Percentiles rank a stretch among this genome's conserved stretches.
Conservation (phyloP, 768 basidiomycete genomes). For the Leccinum rimulosum region DNA sequence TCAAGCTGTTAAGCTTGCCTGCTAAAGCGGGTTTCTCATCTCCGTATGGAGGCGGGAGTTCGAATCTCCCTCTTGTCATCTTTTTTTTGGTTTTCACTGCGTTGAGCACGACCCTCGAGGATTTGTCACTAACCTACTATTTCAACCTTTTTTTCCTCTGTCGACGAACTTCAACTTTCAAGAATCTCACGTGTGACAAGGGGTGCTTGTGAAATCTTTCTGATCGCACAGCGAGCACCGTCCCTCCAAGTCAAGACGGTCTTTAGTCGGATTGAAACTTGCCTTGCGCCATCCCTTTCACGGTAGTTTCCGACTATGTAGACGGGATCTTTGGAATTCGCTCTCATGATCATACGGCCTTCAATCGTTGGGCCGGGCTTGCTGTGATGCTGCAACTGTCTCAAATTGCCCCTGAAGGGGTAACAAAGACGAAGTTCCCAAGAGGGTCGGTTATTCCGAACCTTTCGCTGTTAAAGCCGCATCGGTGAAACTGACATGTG, state of each 20-base stretch:
- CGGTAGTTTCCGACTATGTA: conserved; percentile 33
- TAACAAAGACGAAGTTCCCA: conserved; percentile 30
- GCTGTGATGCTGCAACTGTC: conserved; percentile 26
- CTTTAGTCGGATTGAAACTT: neutral
- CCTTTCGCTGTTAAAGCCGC: conserved; percentile 4
- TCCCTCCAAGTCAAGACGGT: neutral
- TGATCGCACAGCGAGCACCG: neutral
- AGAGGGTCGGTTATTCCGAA: conserved; percentile 18
- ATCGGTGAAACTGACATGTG: neutral
- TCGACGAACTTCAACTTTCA: neutral
- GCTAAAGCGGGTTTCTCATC: conserved; percentile 30
- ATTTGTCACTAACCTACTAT: neutral
- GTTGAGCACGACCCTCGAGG: neutral
- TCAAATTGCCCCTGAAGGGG: conserved; percentile 14
- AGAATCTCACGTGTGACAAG: neutral
- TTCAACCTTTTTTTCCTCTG: neutral
- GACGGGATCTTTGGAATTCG: conserved; percentile 21
- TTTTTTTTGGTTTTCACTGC: neutral
- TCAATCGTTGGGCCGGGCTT: conserved; percentile 12
- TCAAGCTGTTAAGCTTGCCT: conserved; percentile 42
- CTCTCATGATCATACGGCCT: conserved; percentile 38
- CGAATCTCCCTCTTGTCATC: conserved; percentile 36
- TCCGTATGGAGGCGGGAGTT: conserved; percentile 34
- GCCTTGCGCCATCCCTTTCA: conserved; percentile 4
- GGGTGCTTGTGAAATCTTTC: neutral